A percentile compares a stretch with the other conserved stretches of the same genome.
Conservation (phyloP, 2,329 filamentous ascomycete species). For the Epichloe scottii region DNA sequence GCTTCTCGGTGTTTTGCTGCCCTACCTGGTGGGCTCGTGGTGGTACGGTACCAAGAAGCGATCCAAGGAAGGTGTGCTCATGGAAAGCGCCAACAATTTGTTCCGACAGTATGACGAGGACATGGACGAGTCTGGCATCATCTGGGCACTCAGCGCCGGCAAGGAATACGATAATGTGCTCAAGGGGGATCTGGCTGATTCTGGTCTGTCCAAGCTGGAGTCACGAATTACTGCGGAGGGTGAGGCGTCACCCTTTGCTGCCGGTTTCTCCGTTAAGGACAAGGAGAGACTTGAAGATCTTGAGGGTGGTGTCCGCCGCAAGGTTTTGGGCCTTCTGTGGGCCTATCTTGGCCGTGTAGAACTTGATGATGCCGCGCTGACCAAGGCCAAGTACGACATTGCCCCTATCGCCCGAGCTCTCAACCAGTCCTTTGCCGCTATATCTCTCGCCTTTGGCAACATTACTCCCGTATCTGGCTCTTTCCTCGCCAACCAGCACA, state of each 20-base stretch:
- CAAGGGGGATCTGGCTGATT: conserved; percentile 65
- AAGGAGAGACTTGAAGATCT: conserved; percentile 64
- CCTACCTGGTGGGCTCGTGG: conserved; percentile 91
- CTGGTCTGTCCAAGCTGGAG: conserved; percentile 72
- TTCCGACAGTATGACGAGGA: conserved; percentile 87
- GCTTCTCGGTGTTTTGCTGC: conserved; percentile 78
- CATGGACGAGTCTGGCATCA: conserved; percentile 66
- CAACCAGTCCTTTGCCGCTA: conserved; percentile 76
- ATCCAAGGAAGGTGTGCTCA: conserved; percentile 85
- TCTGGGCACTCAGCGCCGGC: conserved; percentile 71
- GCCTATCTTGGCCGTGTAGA: conserved; percentile 86
- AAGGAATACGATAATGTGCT: conserved; percentile 73
- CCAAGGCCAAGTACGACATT: conserved; percentile 79
- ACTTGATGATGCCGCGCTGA: conserved; percentile 62
- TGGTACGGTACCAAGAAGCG: conserved; percentile 94
- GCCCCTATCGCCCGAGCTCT: conserved; percentile 76
- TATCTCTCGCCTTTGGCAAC: conserved; percentile 77
- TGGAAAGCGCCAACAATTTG: conserved; percentile 87
- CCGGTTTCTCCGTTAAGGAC: conserved; percentile 59
- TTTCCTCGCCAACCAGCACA: conserved; percentile 69
- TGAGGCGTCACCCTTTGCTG: conserved; percentile 35
- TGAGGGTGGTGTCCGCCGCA: conserved; percentile 69
- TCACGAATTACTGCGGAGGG: conserved; percentile 59
- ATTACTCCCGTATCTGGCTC: conserved; percentile 71
- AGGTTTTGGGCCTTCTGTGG: conserved; percentile 84